Evolutionary conservation across 2,329 filamentous ascomycete genomes (phyloP), one percentile per base, ranked within the genome.

Genomic region (Chaetothyriales sp.): DNA sequence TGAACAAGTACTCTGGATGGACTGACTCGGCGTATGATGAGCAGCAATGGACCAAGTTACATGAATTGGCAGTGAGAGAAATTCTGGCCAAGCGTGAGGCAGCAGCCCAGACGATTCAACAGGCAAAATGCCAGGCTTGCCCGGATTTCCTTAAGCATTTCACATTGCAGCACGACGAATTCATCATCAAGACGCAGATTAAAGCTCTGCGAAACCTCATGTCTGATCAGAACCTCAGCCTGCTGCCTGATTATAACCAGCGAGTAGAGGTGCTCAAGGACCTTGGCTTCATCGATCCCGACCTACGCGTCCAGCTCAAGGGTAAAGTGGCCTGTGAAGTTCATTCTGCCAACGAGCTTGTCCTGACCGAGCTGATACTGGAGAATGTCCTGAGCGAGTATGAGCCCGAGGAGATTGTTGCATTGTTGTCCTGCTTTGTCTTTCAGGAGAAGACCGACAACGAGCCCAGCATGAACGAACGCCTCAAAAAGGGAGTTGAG

Each of bases 251-350:
- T 68, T 98, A 98, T 64, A 86, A 96, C 63, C 92, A 96, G 68
- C 83, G 92, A 47, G 86, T 96, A 39, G 80, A 84, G 55, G 92
- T 98, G 0, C 76, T 98, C 45, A 89, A 86, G 64, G 89, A 96
- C 59, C 78, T 98, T 6, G 83, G 81, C 4, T 98, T 98, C 65
- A 84, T 98, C 59, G 92, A 98, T 61, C 81, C 84, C 3, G 80
- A 83, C 44, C 83, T 82, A 3, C 82, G 90, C 19, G 93, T 98
- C 42, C 86, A 93, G 69, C 78, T 98, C 56, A 98, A 98, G 70
- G 92, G 92, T 67, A 96, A 96, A 67, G 92, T 98, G 19, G 92
- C 92, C 3, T 98, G 92, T 69, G 92, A 98, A 71, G 90, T 98
- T 53, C 92, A 96, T 68, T 95, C 90, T 0, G 89, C 89, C 18